Base-by-base conservation (phyloP, 768 basidiomycete species). In the Mycena crocata region DNA sequence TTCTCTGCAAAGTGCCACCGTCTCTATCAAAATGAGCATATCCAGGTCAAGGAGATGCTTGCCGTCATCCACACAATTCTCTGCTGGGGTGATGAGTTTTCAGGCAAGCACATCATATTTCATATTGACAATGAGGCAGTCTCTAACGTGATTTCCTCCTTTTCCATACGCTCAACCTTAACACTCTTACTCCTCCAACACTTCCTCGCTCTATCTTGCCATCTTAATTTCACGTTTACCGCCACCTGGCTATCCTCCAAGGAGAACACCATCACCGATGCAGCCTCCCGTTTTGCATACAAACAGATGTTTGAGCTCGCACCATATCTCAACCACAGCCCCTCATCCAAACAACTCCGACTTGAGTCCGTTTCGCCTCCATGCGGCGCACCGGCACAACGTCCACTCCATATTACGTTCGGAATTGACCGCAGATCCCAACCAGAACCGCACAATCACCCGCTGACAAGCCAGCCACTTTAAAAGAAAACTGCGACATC, bases 31-130 rank as follows among this genome's bases (percentile, higher is more conserved):
- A 14, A 31, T 0, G 34, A 55, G 0, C 71, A 79, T 44, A 80
- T 81, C 15, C 76, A 79, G 51, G 75, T 77, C 69, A 81, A 81
- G 64, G 78, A 79, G 54, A 37, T 76, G 0, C 73, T 52, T 52
- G 78, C 79, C 0, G 71, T 80, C 2, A 64, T 79, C 1, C 72
- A 79, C 8, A 74, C 77, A 0, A 69, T 76, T 26, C 55, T 77
- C 1, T 51, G 72, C 28, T 79, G 76, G 77, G 77, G 75, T 0
- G 40, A 73, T 19, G 3, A 2, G 0, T 78, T 70, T 67, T 5
- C 7, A 0, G 68, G 70, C 12, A 31, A 46, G 6, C 77, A 79
- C 44, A 63, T 80, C 23, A 57, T 67, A 1, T 79, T 79, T 64
- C 71, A 75, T 39, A 40, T 65, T 34, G 77, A 78, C 54, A 80